These are phyloP conservation scores for Puccinia horiana DNA, from an alignment of 1,284 basidiomycete species.

Conservation along the genomic window DNA sequence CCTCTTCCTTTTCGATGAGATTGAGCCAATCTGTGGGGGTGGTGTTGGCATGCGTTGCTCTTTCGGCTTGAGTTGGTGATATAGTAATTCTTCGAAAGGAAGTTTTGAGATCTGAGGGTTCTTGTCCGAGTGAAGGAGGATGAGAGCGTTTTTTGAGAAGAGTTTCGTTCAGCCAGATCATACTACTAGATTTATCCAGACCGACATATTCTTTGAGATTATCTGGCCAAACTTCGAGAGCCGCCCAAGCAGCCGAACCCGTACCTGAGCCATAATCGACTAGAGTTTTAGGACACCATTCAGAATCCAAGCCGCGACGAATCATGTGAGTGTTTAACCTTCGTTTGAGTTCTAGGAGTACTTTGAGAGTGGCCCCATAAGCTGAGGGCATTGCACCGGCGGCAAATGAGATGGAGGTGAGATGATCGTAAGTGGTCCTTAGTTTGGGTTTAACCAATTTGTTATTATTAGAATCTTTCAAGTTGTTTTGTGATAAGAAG, in stretches of 20 bases:
- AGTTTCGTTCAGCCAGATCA: conserved; percentile 41
- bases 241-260: conserved; percentile 37
- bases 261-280: conserved; percentile 47
- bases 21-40: neutral
- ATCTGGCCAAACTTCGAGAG: conserved; percentile 42
- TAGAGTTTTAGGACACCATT: conserved; percentile 10
- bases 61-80: conserved; percentile 17
- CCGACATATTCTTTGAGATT: conserved; percentile 21
- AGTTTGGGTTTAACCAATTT: conserved; percentile 41
- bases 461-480: neutral
- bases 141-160: conserved; percentile 15
- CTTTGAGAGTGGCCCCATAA: conserved; percentile 33
- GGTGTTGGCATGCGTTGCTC: neutral
- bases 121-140: neutral
- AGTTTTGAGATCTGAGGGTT: conserved; percentile 4
- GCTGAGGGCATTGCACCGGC: conserved; percentile 46
- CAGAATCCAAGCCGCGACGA: neutral
- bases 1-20: neutral
- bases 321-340: neutral
- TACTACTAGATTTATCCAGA: conserved; percentile 44
- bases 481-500: neutral
- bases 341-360: conserved; percentile 19
- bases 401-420: conserved; percentile 35
- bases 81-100: conserved; percentile 36
- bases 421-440: conserved; percentile 34